Evolutionary conservation across 2,329 filamentous ascomycete genomes (phyloP).

Genomic region (Exophiala lecanii-corni): DNA sequence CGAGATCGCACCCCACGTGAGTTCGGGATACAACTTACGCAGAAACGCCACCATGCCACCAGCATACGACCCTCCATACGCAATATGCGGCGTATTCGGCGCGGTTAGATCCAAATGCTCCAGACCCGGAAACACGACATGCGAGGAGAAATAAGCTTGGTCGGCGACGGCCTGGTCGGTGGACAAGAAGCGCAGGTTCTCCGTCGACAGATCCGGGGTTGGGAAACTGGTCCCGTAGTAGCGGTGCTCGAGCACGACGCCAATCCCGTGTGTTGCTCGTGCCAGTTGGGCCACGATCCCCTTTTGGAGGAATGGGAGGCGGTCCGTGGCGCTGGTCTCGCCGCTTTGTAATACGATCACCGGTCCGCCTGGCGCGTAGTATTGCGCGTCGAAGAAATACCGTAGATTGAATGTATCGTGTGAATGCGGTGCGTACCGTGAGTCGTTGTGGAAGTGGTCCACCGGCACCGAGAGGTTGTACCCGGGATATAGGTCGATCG

Average conservation of each 20-base stretch:
- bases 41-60: conserved; percentile 74
- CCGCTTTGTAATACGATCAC: conserved; percentile 73
- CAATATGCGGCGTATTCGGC: conserved; percentile 64
- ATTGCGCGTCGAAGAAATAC: conserved; percentile 76
- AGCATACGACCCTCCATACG: conserved; percentile 80
- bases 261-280: conserved; percentile 67
- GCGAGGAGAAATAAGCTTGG: conserved; percentile 71
- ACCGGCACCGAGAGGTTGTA: conserved; percentile 56
- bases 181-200: conserved; percentile 74
- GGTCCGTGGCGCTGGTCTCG: conserved; percentile 60
- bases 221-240: conserved; percentile 80
- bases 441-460: conserved; percentile 80
- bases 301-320: conserved; percentile 69
- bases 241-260: conserved; percentile 77
- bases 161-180: conserved; percentile 81
- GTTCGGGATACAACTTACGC: conserved; percentile 69
- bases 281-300: conserved; percentile 70
- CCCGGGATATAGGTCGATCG: conserved; percentile 38
- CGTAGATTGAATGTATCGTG: conserved; percentile 64
- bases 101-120: conserved; percentile 64
- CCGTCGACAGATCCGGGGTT: conserved; percentile 58
- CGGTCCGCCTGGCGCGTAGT: conserved; percentile 73
- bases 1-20: conserved; percentile 74
- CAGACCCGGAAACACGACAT: conserved; percentile 66
- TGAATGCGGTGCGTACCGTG: conserved; percentile 70